Evolutionary conservation across 1,284 basidiomycete genomes (phyloP).

Genomic region (Inonotus obliquus): DNA sequence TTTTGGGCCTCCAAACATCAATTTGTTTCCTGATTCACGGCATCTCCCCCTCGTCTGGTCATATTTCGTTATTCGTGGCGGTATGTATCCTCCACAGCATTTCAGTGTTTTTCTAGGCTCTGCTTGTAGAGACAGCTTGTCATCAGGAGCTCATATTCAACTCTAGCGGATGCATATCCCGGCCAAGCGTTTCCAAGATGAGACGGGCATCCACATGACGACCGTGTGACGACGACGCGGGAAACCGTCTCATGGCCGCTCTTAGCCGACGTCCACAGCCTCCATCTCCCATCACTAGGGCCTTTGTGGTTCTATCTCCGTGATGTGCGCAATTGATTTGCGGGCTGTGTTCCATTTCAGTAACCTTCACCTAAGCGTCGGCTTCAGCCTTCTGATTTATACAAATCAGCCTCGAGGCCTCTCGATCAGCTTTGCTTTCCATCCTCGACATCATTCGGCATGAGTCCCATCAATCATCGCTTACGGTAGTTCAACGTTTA

Average conservation of each 20-base stretch:
- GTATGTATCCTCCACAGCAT: neutral
- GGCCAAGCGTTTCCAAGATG: neutral
- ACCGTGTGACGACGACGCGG: neutral
- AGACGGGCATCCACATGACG: neutral
- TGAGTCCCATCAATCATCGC: neutral
- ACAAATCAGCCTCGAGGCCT: neutral
- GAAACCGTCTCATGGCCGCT: neutral
- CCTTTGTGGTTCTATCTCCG: conserved; percentile 4
- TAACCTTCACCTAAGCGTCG: neutral
- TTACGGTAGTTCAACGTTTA: neutral
- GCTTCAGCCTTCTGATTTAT: neutral
- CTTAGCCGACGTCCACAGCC: neutral
- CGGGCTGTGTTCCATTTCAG: neutral
- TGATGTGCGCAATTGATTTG: neutral
- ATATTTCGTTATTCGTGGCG: neutral
- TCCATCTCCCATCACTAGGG: neutral
- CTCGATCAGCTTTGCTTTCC: too few relatives aligned
- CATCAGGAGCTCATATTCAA: too few relatives aligned
- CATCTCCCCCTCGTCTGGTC: neutral
- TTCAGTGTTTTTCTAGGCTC: neutral
- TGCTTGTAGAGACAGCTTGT: neutral
- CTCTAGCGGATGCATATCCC: neutral
- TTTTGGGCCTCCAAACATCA: neutral
- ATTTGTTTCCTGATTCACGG: neutral
- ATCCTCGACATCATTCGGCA: too few relatives aligned